Percentiles rank a stretch among this genome's conserved stretches.
Evolutionary conservation across 306 rosid species (phyloP).

Genomic region (Ormosia emarginata): DNA sequence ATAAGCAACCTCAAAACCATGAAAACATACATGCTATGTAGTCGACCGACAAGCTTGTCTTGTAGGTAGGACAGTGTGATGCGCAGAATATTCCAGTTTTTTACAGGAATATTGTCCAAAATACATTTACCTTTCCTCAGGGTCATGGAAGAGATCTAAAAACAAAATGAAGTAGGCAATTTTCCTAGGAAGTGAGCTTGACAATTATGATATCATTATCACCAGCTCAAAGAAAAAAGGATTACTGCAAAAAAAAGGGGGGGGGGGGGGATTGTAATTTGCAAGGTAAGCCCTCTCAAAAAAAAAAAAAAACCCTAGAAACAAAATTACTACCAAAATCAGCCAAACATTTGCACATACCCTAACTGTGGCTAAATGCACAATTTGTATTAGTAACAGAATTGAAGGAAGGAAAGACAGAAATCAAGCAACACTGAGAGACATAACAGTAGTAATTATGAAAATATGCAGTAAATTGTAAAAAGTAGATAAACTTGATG

Average conservation of each 20-base stretch:
- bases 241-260: too few species aligned
- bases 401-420: not conserved
- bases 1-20: not conserved
- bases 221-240: not conserved
- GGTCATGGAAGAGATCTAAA: too few species aligned
- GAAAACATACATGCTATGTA: not conserved
- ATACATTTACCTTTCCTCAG: not conserved
- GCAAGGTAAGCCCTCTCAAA: not conserved
- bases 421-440: not conserved
- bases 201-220: not conserved
- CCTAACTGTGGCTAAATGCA: not conserved
- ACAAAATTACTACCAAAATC: not conserved
- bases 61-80: not conserved
- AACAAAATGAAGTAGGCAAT: not conserved
- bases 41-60: too few species aligned
- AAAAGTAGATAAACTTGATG: too few species aligned
- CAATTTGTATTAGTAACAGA: not conserved
- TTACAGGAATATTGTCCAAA: not conserved
- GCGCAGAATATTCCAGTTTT: not conserved
- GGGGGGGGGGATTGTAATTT: not conserved
- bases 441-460: not conserved
- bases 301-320: not conserved
- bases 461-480: too few species aligned
- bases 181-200: not conserved
- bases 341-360: constrained; percentile 7